Evolutionary conservation across 192 early-diverging fungal genomes (phyloP).

Genomic region (Thamnidium elegans): DNA sequence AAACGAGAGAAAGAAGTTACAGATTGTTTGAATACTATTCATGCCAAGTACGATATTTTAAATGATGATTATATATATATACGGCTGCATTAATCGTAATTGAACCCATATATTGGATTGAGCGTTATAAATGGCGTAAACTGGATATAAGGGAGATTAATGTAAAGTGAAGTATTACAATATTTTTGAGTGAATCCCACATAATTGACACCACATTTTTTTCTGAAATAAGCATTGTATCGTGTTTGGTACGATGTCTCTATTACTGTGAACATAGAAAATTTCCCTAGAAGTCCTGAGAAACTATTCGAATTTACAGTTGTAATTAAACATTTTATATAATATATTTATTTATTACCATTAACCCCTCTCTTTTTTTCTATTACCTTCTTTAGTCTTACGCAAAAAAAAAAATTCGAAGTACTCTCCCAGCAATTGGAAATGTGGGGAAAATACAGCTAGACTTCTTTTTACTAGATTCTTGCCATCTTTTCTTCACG

Average conservation of each 20-base stretch:
- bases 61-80: slow-evolving; percentile 45
- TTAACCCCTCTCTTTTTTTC: no score
- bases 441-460: slow-evolving; percentile 19
- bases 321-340: slow-evolving; percentile 31
- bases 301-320: slow-evolving; percentile 23
- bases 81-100: slow-evolving; percentile 32
- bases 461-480: not conserved
- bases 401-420: slow-evolving; percentile 7
- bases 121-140: slow-evolving; percentile 35
- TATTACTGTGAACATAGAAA: slow-evolving; percentile 37
- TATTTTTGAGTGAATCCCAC: no score
- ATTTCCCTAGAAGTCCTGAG: slow-evolving; percentile 29
- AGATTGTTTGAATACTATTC: slow-evolving; percentile 39
- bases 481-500: not conserved
- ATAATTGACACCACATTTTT: not conserved
- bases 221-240: slow-evolving; percentile 25
- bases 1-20: slow-evolving; percentile 16
- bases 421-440: slow-evolving; percentile 19
- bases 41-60: slow-evolving; percentile 40
- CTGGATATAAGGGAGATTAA: slow-evolving; percentile 39
- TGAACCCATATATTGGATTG: slow-evolving; percentile 27
- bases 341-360: no score
- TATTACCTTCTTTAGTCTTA: slow-evolving; percentile 12
- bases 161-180: slow-evolving; percentile 19
- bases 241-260: slow-evolving; percentile 20